Percentiles rank a stretch among this genome's conserved stretches.
phyloP scores from a whole-genome alignment of 495 filamentous ascomycete species.

The Aspergillus kassunensis region DNA sequence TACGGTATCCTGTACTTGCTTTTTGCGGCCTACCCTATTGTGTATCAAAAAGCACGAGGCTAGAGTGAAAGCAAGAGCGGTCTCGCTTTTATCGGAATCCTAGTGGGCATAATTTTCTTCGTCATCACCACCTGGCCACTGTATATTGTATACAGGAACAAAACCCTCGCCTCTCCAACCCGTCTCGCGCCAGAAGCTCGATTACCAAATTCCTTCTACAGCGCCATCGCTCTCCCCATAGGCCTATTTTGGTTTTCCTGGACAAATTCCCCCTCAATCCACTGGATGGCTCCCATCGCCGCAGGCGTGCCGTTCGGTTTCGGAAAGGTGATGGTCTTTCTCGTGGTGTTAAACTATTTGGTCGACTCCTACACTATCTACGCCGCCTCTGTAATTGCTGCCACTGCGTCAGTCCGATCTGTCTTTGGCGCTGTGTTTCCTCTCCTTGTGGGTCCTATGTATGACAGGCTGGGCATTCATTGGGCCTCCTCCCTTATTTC shows the following conservation, averaged over 20 bases:
- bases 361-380: slow-evolving; percentile 78
- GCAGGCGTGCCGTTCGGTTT: slow-evolving; percentile 68
- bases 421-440: slow-evolving; percentile 79
- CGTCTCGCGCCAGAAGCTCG: slow-evolving; percentile 47
- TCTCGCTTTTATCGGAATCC: slow-evolving; percentile 78
- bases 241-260: slow-evolving; percentile 65
- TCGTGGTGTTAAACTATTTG: slow-evolving; percentile 73
- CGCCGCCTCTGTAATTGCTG: slow-evolving; percentile 74
- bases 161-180: no score
- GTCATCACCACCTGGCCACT: slow-evolving; percentile 40
- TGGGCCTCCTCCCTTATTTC: slow-evolving; percentile 79
- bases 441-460: slow-evolving; percentile 78
- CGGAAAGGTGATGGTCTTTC: slow-evolving; percentile 70
- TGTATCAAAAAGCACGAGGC: slow-evolving; percentile 65
- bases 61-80: slow-evolving; percentile 70
- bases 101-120: slow-evolving; percentile 70
- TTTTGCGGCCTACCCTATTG: slow-evolving; percentile 77
- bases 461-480: slow-evolving; percentile 67
- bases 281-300: slow-evolving; percentile 63
- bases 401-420: slow-evolving; percentile 65
- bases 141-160: no score
- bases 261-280: slow-evolving; percentile 64
- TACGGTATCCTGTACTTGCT: slow-evolving; percentile 79
- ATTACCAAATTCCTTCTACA: slow-evolving; percentile 40
- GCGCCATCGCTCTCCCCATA: slow-evolving; percentile 37